Evolutionary conservation across 2,329 filamentous ascomycete genomes (phyloP).

Genomic region (Cladosporium sphaerospermum): DNA sequence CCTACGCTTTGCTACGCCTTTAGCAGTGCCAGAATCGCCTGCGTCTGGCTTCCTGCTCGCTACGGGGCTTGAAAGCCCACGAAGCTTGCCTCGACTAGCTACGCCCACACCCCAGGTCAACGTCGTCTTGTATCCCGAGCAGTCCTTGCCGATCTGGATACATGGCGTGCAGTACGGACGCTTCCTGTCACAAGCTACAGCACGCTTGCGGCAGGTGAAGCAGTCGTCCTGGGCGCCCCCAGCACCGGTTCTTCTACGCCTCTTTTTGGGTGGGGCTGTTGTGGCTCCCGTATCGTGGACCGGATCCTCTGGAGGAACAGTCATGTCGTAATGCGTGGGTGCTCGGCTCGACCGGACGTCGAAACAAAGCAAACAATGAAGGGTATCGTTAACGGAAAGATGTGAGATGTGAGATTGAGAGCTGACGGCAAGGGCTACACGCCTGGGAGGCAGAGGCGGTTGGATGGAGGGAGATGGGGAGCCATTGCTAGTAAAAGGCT

Average conservation of each 20-base stretch:
- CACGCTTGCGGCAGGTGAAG: constrained; percentile 83
- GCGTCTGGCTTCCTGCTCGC: constrained; percentile 37
- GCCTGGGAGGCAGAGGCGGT: background rate
- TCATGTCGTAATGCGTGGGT: background rate
- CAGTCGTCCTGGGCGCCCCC: constrained; percentile 91
- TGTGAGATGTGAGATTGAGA: no score
- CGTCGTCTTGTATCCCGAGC: constrained; percentile 92
- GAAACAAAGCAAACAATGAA: background rate
- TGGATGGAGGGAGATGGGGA: background rate
- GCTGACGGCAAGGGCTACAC: no score
- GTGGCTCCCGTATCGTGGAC: background rate
- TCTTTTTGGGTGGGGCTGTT: constrained; percentile 46
- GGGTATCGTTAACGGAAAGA: background rate
- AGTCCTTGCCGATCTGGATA: constrained; percentile 84
- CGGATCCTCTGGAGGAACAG: background rate
- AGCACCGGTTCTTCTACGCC: constrained; percentile 79
- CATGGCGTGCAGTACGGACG: constrained; percentile 94
- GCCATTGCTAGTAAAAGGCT: constrained; percentile 3
- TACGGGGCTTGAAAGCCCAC: constrained; percentile 72
- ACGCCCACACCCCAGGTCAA: constrained; percentile 96
- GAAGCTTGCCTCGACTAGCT: constrained; percentile 88
- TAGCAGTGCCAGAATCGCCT: constrained; percentile 13
- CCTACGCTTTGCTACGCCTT: constrained; percentile 15
- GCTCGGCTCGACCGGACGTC: no score
- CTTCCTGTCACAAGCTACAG: constrained; percentile 80